Evolutionary conservation across 2,329 filamentous ascomycete genomes (phyloP).

Genomic region (Fusarium illudens): DNA sequence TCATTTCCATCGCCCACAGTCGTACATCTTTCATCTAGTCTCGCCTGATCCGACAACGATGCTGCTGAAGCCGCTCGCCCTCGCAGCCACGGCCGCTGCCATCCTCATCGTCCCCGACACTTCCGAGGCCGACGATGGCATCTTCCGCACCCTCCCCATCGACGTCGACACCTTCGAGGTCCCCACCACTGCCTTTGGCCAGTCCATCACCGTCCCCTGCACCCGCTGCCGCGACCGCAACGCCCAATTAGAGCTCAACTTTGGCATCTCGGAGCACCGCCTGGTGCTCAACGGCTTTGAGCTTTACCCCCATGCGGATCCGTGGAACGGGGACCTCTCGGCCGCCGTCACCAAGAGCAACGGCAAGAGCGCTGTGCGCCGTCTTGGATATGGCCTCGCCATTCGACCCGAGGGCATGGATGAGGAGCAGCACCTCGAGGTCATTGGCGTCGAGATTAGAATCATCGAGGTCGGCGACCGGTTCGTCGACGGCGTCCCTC

Average conservation of each 20-base stretch:
- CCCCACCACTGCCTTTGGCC: slow-evolving; percentile 45
- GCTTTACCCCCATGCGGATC: slow-evolving; percentile 64
- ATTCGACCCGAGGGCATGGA: slow-evolving; percentile 56
- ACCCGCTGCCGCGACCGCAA: slow-evolving; percentile 59
- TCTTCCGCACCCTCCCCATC: slow-evolving; percentile 53
- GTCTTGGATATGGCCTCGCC: slow-evolving; percentile 60
- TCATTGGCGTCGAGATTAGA: slow-evolving; percentile 64
- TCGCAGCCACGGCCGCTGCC: slow-evolving; percentile 51
- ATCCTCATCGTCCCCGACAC: slow-evolving; percentile 64
- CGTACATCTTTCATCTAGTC: not conserved
- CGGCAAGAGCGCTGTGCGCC: slow-evolving; percentile 47
- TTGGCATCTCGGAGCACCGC: slow-evolving; percentile 58
- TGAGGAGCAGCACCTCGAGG: slow-evolving; percentile 59
- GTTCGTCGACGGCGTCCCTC: slow-evolving; percentile 63
- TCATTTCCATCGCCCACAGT: not conserved
- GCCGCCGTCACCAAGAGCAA: slow-evolving; percentile 57
- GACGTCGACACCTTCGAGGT: slow-evolving; percentile 49
- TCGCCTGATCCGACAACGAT: slow-evolving; percentile 31
- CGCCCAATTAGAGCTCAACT: slow-evolving; percentile 61
- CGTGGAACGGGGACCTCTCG: slow-evolving; percentile 53
- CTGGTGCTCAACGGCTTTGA: slow-evolving; percentile 68
- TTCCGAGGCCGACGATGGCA: slow-evolving; percentile 52
- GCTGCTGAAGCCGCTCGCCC: slow-evolving; percentile 46
- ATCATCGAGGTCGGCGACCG: slow-evolving; percentile 67
- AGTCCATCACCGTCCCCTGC: slow-evolving; percentile 61